Conservation (phyloP, 345 rosid species). For the Chamaenerion angustifolium region DNA sequence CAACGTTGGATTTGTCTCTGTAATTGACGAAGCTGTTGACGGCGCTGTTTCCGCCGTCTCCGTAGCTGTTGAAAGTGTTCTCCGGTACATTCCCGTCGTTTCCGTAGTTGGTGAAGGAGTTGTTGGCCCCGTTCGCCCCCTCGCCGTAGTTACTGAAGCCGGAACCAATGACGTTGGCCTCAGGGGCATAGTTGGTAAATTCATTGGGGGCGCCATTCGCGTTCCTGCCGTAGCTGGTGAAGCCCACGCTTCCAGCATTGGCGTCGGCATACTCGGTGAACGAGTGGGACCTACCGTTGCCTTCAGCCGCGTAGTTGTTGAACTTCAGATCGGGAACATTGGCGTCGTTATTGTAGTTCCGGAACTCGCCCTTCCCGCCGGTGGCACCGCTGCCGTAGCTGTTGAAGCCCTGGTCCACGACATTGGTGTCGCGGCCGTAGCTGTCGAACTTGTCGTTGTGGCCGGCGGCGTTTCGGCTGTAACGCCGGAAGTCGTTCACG, state of each 20-base stretch:
- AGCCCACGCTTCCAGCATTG: conserved; percentile 23
- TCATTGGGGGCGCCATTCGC: conserved; percentile 18
- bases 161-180: conserved; percentile 26
- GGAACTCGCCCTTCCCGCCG: conserved; percentile 28
- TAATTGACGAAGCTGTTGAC: conserved; percentile 13
- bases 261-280: conserved; percentile 19
- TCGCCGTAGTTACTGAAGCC: conserved; percentile 27
- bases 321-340: conserved; percentile 29
- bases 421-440: conserved; percentile 20
- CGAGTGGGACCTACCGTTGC: conserved; percentile 13
- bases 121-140: conserved; percentile 16
- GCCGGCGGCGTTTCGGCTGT: conserved; percentile 17
- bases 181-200: conserved; percentile 20
- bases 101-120: conserved; percentile 28
- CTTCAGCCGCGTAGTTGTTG: conserved; percentile 12
- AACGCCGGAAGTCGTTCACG: conserved; percentile 19
- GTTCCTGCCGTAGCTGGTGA: conserved; percentile 26
- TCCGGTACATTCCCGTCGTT: conserved; percentile 26
- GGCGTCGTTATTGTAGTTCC: conserved; percentile 12
- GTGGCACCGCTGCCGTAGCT: conserved; percentile 25
- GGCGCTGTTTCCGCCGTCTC: conserved; percentile 9
- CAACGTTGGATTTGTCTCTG: conserved; percentile 15
- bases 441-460: conserved; percentile 15
- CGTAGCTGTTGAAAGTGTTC: conserved; percentile 23
- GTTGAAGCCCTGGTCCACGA: conserved; percentile 35